phyloP scores from a whole-genome alignment of 164 flowering plant genomes.

The Sextonia rubra region DNA sequence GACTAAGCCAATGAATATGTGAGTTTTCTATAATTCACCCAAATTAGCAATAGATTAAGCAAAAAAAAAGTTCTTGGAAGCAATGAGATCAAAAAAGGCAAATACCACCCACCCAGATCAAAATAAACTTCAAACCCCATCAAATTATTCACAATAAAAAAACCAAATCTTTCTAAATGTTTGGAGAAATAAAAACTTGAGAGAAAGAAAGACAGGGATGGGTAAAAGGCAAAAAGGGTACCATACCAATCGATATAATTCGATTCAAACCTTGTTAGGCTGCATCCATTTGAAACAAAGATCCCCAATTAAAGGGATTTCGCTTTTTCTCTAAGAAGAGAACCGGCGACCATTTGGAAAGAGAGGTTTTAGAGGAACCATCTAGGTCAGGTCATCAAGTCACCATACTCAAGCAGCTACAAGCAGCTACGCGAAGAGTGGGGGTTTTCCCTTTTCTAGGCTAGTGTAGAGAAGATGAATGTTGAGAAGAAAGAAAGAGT shows the following conservation, averaged over 20 bases:
- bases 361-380: too few species aligned
- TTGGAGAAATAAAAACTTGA: neutral
- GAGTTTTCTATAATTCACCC: neutral
- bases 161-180: neutral
- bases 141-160: neutral
- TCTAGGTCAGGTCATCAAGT: too few species aligned
- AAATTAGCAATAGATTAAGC: neutral
- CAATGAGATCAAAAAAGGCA: neutral
- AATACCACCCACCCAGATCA: neutral
- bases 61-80: neutral
- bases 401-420: too few species aligned
- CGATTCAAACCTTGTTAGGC: neutral
- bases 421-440: too few species aligned
- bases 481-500: too few species aligned
- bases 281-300: neutral
- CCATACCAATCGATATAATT: too few species aligned
- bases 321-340: too few species aligned
- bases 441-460: too few species aligned
- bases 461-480: too few species aligned
- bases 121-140: neutral
- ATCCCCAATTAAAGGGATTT: neutral
- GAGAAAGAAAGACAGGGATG: neutral
- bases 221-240: neutral
- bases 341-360: too few species aligned
- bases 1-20: neutral